Evolutionary conservation across 495 filamentous ascomycete genomes (phyloP), one percentile per base, ranked within the genome.

Genomic region (Aspergillus campestris): DNA sequence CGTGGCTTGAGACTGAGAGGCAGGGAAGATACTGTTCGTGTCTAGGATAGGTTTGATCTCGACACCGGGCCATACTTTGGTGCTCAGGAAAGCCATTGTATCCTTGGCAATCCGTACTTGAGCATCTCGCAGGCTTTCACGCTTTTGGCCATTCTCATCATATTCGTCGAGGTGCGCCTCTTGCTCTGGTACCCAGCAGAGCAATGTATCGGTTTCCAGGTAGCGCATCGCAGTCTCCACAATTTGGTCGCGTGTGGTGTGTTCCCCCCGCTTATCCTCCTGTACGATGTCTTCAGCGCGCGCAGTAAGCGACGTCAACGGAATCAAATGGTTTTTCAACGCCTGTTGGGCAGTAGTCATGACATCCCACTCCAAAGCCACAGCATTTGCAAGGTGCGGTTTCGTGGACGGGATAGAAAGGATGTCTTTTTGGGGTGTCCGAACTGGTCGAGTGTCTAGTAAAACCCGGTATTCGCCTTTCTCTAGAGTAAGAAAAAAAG

Each of bases 341-440:
- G 89, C 89, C 59, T 96, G 84, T 48, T 85, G 79, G 3, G 83
- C 78, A 42, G 84, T 84, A 15, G 80, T 72, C 44, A 97, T 78
- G 33, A 82, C 74, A 58, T 94, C 88, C 92, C 92, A 98, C 67
- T 98, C 92, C 8, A 92, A 60, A 0, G 91, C 92, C 38, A 98
- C 78, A 27, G 86, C 84, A 24, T 78, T 70, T n/a, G 94, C 92
- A 10, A 98, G 82, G 45, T 87, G 77, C 9, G 82, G 80, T 59
- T 96, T 96, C 40, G 71, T 71, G 0, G 65, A 56, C 0, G 92
- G 91, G 29, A 97, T 56, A 3, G 74, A 72, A 51, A 98, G 75
- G 43, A 84, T 69, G 11, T 74, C 62, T 74, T 87, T 90, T 0
- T 70, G 70, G 0, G 89, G 91, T 12, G 75, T 81, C 51, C 89